phyloP scores from a whole-genome alignment of 768 basidiomycete species.

The Boletales sp. region DNA sequence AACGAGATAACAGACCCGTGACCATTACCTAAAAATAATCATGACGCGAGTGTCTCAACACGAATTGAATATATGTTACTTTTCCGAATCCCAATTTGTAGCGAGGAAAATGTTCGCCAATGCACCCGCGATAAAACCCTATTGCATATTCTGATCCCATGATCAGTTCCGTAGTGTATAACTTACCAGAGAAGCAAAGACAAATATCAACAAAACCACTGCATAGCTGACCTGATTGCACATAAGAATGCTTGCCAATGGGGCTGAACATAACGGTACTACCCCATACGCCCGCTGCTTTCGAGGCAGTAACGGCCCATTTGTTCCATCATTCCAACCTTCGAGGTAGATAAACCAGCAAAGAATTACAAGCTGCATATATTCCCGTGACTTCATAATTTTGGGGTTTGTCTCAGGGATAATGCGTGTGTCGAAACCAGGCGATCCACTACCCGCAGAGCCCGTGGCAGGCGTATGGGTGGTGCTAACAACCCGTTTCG shows the following conservation, averaged over 20 bases:
- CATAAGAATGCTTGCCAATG: too few relatives aligned
- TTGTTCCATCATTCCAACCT: slow-evolving; percentile 40
- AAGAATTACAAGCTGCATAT: slow-evolving; percentile 31
- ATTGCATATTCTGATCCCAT: not conserved
- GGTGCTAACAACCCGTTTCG: too few relatives aligned
- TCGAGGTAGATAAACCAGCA: slow-evolving; percentile 34
- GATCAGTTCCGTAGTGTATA: not conserved
- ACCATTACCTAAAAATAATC: too few relatives aligned
- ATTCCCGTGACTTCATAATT: too few relatives aligned
- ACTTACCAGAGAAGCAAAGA: slow-evolving; percentile 35
- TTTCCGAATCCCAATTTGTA: slow-evolving; percentile 33
- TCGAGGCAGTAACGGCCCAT: slow-evolving; percentile 37
- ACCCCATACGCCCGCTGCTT: slow-evolving; percentile 38
- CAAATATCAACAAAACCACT: slow-evolving; percentile 41
- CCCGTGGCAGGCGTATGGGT: too few relatives aligned
- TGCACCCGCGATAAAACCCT: slow-evolving; percentile 34
- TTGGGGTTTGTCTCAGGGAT: too few relatives aligned
- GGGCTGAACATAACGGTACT: not conserved
- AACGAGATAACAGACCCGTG: too few relatives aligned
- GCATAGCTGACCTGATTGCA: slow-evolving; percentile 33
- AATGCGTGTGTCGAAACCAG: too few relatives aligned
- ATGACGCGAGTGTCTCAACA: too few relatives aligned
- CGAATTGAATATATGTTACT: slow-evolving; percentile 7
- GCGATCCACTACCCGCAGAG: too few relatives aligned
- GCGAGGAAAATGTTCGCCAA: slow-evolving; percentile 28